Base-by-base conservation (phyloP, 2,329 filamentous ascomycete species). In the Penicillium sp. region DNA sequence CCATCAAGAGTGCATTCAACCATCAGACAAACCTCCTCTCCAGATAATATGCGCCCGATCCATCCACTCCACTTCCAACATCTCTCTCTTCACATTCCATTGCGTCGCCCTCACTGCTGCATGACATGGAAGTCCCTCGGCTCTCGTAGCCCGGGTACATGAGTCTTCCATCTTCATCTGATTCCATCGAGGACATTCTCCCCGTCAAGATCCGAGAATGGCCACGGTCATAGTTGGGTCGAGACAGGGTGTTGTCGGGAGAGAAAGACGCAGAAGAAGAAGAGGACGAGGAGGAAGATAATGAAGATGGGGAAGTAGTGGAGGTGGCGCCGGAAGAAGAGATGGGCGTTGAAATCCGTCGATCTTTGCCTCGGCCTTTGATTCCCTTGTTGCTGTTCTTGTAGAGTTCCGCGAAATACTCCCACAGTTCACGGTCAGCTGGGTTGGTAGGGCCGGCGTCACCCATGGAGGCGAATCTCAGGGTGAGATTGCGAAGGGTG, bases 361-460 rank as follows among this genome's bases (percentile, higher is more conserved):
- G 78, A 58, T 90, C 87, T 65, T 91, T 93, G 38, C 93, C 93
- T 39, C 93, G 83, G 9, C 93, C 93, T 71, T 96, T 97, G 75
- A 97, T 96, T 1, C 93, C 93, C 69, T 95, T 95, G 78, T 97
- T 97, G 72, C 86, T 90, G 72, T 97, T 94, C 75, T 95, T 95
- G 78, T 95, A 96, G n/a, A 95, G 76, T 0, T 78, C 78, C 4
- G 84, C 80, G 64, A 97, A 93, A 71, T 95, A 95, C 57, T 86
- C 81, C 75, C 86, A 89, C 43, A 96, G 75, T 50, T 89, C 84
- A 52, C 81, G 83, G 60, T 96, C 88, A 34, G 83, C 77, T 0
- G 79, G 74, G 9, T 74, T 75, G n/a, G 90, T 81, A 4, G 76
- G 72, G 34, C 85, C 80, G n/a, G 75, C 76, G 45, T 84, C 78